Conservation (phyloP, 2,329 filamentous ascomycete species). For the Penicillium hordei region DNA sequence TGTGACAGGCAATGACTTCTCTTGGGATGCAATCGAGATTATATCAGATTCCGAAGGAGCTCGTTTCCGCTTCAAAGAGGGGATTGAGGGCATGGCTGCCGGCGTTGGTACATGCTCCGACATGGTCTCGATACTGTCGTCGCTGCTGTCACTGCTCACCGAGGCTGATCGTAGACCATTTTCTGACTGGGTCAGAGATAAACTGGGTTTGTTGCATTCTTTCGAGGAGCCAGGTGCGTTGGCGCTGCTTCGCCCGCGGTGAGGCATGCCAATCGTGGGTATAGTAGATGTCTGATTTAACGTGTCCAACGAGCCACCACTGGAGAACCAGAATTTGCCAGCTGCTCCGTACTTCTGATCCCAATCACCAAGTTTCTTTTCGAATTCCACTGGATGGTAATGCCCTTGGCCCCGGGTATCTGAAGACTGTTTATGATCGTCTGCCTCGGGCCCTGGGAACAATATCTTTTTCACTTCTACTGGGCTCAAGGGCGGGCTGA, state of each 20-base stretch:
- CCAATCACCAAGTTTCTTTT: slow-evolving; percentile 47
- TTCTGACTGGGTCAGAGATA: slow-evolving; percentile 9
- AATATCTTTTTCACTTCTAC: slow-evolving; percentile 48
- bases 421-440: slow-evolving; percentile 2
- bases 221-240: neutral
- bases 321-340: slow-evolving; percentile 48
- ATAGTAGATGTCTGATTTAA: slow-evolving; percentile 27
- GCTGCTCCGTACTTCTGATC: slow-evolving; percentile 55
- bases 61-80: slow-evolving; percentile 38
- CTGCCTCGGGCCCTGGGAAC: slow-evolving; percentile 30
- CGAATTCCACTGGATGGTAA: slow-evolving; percentile 56
- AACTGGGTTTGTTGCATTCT: slow-evolving; percentile 9
- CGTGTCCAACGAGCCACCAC: slow-evolving; percentile 7
- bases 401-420: slow-evolving; percentile 39
- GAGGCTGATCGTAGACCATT: slow-evolving; percentile 23
- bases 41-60: slow-evolving; percentile 33
- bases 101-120: slow-evolving; percentile 25
- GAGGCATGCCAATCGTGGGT: slow-evolving; percentile 42
- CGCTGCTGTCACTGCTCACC: slow-evolving; percentile 28
- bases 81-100: slow-evolving; percentile 16
- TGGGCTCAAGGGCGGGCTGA: slow-evolving; percentile 44
- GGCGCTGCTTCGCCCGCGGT: slow-evolving; percentile 18
- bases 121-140: slow-evolving; percentile 30
- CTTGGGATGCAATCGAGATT: slow-evolving; percentile 32
- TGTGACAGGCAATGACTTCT: slow-evolving; percentile 22